Conservation (phyloP, 768 basidiomycete genomes). For the Mycena vitilis region DNA sequence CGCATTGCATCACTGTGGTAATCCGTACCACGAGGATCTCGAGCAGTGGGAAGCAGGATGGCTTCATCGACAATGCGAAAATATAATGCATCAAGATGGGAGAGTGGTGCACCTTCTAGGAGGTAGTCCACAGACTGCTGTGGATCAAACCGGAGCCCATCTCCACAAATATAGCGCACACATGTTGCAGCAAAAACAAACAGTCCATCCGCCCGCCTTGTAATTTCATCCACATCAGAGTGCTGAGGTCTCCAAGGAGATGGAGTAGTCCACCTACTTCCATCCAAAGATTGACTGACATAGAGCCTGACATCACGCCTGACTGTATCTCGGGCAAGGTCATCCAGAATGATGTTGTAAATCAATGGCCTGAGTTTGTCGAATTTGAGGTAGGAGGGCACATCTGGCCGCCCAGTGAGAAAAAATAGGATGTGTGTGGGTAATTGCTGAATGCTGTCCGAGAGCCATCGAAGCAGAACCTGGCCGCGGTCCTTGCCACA, state of each 20-base stretch:
- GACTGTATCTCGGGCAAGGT: neutral
- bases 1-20: neutral
- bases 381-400: constrained; percentile 11
- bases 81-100: neutral
- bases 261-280: neutral
- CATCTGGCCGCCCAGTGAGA: constrained; percentile 22
- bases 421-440: constrained; percentile 17
- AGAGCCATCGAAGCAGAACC: constrained; percentile 15
- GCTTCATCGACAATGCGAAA: constrained; percentile 1
- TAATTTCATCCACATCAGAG: neutral
- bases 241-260: constrained; percentile 2
- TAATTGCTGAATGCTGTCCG: neutral
- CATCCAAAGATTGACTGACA: constrained; percentile 16
- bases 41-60: neutral
- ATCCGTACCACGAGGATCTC: neutral
- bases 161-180: constrained; percentile 7
- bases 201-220: constrained; percentile 2
- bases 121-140: neutral
- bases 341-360: neutral
- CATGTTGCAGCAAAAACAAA: constrained; percentile 18
- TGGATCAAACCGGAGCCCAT: neutral
- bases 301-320: neutral
- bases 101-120: neutral
- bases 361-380: neutral
- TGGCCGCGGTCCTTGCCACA: constrained; percentile 19